These are phyloP conservation scores for Cyclotella sp. DNA, from an alignment of 108 stramenopile genomes.

Conservation along the genomic window DNA sequence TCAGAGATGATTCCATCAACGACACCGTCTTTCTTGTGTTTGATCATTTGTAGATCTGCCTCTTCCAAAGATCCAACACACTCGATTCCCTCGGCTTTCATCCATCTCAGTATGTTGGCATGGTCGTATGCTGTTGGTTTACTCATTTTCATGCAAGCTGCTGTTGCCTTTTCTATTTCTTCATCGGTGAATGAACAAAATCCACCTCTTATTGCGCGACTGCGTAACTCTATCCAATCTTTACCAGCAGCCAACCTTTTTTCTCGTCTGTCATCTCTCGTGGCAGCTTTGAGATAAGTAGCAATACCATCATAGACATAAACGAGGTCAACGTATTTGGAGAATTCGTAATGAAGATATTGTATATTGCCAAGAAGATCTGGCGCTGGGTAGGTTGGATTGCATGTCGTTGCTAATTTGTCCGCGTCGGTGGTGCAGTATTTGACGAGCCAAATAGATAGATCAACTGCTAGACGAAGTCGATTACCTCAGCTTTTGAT, in stretches of 20 bases:
- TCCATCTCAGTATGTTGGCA: neutral
- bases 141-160: neutral
- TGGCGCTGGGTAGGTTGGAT: neutral
- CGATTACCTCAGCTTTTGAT: too few species aligned
- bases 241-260: neutral
- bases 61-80: constrained; percentile 1
- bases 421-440: neutral
- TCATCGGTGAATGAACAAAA: neutral
- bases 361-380: neutral
- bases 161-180: neutral
- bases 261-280: neutral
- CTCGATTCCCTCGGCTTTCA: constrained; percentile 3
- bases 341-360: neutral
- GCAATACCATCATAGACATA: constrained; percentile 28
- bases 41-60: constrained; percentile 4
- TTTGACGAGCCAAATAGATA: neutral
- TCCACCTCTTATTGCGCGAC: neutral
- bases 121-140: constrained; percentile 5
- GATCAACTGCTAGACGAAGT: constrained; percentile 6
- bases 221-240: neutral
- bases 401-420: constrained; percentile 12
- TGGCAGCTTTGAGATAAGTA: neutral
- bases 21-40: constrained; percentile 9
- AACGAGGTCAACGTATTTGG: constrained; percentile 6
- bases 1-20: constrained; percentile 13